These are phyloP conservation scores for Plasmodium vivax DNA, from an alignment of 169 alveolate genomes.

Conservation along the genomic window DNA sequence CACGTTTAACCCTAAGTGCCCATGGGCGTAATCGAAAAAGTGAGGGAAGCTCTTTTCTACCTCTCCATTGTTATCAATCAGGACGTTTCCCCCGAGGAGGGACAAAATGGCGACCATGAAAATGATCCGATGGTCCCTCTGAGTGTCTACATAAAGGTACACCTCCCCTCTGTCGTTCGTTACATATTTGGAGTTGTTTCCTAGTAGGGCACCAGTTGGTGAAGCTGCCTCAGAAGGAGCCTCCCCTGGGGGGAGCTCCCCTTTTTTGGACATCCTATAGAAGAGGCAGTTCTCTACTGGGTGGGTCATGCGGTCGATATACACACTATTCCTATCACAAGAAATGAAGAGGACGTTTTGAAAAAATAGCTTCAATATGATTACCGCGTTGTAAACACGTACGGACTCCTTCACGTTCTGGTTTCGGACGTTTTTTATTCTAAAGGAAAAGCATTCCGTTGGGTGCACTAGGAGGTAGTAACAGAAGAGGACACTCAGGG, in stretches of 20 bases:
- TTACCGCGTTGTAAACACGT: conserved; percentile 5
- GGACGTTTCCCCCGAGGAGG: conserved; percentile 9
- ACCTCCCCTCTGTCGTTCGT: background rate
- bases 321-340: conserved; percentile 11
- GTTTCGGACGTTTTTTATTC: conserved; percentile 29
- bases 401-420: conserved; percentile 35
- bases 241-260: background rate
- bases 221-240: background rate
- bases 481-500: conserved; percentile 22
- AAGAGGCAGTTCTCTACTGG: conserved; percentile 8
- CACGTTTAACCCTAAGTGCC: background rate
- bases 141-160: conserved; percentile 26
- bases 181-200: conserved; percentile 14
- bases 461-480: background rate
- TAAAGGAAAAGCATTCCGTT: background rate
- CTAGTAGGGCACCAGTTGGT: background rate
- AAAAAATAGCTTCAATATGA: conserved; percentile 10
- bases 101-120: conserved; percentile 35
- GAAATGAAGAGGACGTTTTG: conserved; percentile 14
- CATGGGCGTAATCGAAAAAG: conserved; percentile 4
- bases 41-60: conserved; percentile 29
- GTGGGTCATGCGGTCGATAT: background rate
- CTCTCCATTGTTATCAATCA: conserved; percentile 1
- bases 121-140: conserved; percentile 37
- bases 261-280: background rate